Conservation (phyloP, 2,329 filamentous ascomycete species). For the Venturia oleaginea region DNA sequence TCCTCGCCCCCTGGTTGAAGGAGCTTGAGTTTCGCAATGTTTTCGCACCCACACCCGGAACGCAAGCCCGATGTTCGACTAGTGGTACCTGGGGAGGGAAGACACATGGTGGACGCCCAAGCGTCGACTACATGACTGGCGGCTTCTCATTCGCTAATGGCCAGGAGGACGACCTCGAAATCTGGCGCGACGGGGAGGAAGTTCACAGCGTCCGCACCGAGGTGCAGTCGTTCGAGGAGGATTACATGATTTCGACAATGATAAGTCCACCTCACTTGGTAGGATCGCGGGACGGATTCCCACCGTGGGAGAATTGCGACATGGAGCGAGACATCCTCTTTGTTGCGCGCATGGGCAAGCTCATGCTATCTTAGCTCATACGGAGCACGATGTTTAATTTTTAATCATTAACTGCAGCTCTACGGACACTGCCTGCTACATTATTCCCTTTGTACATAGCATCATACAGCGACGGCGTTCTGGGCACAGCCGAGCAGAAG, state of each 20-base stretch:
- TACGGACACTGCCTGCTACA: constrained; percentile 6
- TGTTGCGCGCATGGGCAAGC: constrained; percentile 7
- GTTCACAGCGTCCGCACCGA: constrained; percentile 48
- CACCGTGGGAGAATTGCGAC: constrained; percentile 35
- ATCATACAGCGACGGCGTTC: constrained; percentile 4
- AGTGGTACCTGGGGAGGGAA: constrained; percentile 38
- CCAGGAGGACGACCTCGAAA: constrained; percentile 36
- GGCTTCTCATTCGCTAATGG: constrained; percentile 20
- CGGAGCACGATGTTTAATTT: not conserved
- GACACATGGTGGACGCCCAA: constrained; percentile 17
- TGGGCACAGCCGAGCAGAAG: constrained; percentile 2
- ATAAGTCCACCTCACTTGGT: constrained; percentile 27
- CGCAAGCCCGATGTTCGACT: constrained; percentile 33
- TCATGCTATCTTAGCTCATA: constrained; percentile 7
- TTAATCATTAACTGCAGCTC: constrained; percentile 7
- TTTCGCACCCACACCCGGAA: constrained; percentile 42
- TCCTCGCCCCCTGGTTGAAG: constrained; percentile 63
- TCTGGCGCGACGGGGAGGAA: constrained; percentile 38
- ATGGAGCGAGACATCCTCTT: constrained; percentile 35
- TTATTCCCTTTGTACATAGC: constrained; percentile 5
- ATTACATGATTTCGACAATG: constrained; percentile 51
- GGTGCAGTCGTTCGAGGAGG: constrained; percentile 48
- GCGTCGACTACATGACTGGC: not conserved
- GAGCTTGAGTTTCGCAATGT: constrained; percentile 62
- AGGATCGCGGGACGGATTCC: constrained; percentile 29